Base-by-base conservation (phyloP, 495 filamentous ascomycete species). In the Penicillium alfredii region DNA sequence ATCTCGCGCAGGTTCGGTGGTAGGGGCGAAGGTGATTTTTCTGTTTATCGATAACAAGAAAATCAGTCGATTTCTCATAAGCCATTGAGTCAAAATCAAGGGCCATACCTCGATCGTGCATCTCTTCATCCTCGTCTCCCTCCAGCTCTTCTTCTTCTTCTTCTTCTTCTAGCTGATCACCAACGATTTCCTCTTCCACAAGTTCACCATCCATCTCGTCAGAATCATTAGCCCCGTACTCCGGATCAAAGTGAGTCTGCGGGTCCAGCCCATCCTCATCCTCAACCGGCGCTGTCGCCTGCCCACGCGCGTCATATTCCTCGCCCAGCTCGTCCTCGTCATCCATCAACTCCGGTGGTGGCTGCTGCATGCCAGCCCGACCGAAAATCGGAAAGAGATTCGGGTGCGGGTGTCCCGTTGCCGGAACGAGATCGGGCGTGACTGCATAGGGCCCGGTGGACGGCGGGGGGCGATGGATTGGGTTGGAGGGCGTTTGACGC, bases 1-100 rank as follows among this genome's bases (percentile, higher is more conserved):
- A 97, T 96, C 54, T 96, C 90, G 55, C 88, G 88, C 32, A 93
- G 72, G 30, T 69, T 66, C 2, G 49, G 50, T 0, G 67, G 65
- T 6, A 68, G 42, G 2, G 67, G 67, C 8, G 66, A 61, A 8
- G 57, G 54, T 0, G 67, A 63, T 47, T 41, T 43, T 23, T 61
- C 63, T 63, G 35, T 42, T 31, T 45, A 19, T 24, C n/a, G n/a
- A n/a, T n/a, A n/a, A n/a, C n/a, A n/a, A n/a, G n/a, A n/a, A n/a
- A n/a, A n/a, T n/a, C n/a, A n/a, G n/a, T 5, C 4, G 3, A 1
- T n/a, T n/a, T 4, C 23, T 4, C 23, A 25, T 25, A 8, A 25
- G 23, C 4, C 12, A 8, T 4, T 30, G 8, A 14, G 25, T 12
- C 32, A 19, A 25, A 20, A 14, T 24, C 5, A 13, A 22, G n/a